Percentiles rank a stretch among this genome's conserved stretches.
Conservation (phyloP, 1,284 basidiomycete species). For the Malassezia yamatoensis region DNA sequence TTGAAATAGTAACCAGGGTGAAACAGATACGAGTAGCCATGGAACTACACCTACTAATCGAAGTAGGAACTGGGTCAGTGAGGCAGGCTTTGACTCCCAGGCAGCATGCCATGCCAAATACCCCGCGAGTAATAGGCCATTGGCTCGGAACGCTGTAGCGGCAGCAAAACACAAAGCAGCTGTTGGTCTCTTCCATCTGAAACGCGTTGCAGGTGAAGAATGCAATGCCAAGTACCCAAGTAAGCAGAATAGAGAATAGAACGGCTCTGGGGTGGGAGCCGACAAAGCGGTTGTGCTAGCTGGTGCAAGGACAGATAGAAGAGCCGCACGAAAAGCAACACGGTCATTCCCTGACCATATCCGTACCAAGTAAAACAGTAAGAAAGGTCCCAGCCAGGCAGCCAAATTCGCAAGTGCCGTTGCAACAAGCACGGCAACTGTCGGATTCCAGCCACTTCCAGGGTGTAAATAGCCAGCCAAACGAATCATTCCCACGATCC, state of each 20-base stretch:
- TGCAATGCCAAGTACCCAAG: conserved; percentile 52
- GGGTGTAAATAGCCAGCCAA: conserved; percentile 17
- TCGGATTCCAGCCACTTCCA: conserved; percentile 20
- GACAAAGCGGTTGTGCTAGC: conserved; percentile 62
- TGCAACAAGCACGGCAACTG: conserved; percentile 18
- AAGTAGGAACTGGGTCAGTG: not conserved
- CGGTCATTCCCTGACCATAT: conserved; percentile 48
- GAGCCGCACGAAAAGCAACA: conserved; percentile 57
- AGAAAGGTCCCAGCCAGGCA: conserved; percentile 50
- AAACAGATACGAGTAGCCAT: conserved; percentile 39
- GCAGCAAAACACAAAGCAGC: conserved; percentile 60
- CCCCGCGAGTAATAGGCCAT: conserved; percentile 65
- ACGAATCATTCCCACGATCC: conserved; percentile 41
- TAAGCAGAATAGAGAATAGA: conserved; percentile 71
- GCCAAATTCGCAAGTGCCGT: conserved; percentile 22
- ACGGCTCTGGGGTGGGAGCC: conserved; percentile 69
- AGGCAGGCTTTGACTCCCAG: not conserved
- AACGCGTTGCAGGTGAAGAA: too few relatives aligned
- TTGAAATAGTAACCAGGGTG: conserved; percentile 67
- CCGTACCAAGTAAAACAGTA: conserved; percentile 56
- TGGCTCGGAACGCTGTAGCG: conserved; percentile 66
- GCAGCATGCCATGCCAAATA: conserved; percentile 50
- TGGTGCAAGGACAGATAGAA: conserved; percentile 68
- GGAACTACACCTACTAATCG: not conserved
- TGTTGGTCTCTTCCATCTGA: too few relatives aligned